These are phyloP conservation scores for Heliamphora exappendiculata DNA, from an alignment of 148 eudicot species.

Conservation along the genomic window DNA sequence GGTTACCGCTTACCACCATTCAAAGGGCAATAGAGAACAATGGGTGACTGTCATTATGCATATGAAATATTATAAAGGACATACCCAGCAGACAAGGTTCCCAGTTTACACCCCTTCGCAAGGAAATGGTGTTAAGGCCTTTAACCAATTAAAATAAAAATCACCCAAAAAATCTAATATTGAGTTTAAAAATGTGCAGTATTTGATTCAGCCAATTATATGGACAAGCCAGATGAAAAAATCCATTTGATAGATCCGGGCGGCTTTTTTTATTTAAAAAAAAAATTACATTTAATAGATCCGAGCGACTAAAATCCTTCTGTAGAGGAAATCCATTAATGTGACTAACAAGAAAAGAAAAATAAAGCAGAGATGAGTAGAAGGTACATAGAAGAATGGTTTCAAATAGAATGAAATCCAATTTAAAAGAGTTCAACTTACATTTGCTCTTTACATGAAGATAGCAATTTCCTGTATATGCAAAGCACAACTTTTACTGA, in stretches of 20 bases:
- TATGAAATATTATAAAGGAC: neutral
- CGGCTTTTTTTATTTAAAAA: too few relatives aligned
- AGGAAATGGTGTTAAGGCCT: neutral
- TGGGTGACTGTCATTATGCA: neutral
- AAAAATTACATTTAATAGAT: too few relatives aligned
- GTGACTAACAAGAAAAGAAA: neutral
- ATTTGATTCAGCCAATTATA: neutral
- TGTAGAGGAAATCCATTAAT: neutral
- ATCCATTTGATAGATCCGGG: too few relatives aligned
- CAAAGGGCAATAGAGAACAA: neutral
- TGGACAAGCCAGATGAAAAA: neutral
- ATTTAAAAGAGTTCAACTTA: constrained; percentile 36
- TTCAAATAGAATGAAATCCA: constrained; percentile 4
- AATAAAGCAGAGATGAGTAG: neutral
- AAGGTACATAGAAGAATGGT: constrained; percentile 1
- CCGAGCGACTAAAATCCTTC: too few relatives aligned
- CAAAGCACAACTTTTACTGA: constrained; percentile 66
- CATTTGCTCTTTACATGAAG: constrained; percentile 91
- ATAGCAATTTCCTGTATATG: constrained; percentile 65
- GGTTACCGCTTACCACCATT: neutral
- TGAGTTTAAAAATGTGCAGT: neutral
- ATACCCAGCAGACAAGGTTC: neutral
- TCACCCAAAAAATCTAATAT: neutral
- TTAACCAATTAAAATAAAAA: neutral
- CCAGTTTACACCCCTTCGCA: neutral